Conservation (phyloP, 257 asterid genomes). For the Verbascum thapsus region DNA sequence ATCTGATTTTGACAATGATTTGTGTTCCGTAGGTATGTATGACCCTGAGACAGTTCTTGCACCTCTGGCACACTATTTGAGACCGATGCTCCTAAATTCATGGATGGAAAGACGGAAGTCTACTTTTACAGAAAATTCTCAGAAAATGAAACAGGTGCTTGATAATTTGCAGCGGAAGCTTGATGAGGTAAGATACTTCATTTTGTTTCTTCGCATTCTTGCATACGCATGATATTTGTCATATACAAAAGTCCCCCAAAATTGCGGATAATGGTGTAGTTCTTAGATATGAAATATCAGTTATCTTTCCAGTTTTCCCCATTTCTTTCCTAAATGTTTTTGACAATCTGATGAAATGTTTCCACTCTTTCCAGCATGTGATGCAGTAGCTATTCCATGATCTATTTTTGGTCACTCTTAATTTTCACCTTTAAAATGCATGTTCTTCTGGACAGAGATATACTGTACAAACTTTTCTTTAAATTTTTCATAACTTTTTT, state of each 20-base stretch:
- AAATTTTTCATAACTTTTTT: conserved; percentile 26
- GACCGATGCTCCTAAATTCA: conserved; percentile 86
- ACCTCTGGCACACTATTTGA: conserved; percentile 75
- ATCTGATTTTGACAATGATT: conserved; percentile 25
- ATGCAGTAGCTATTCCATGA: conserved; percentile 15
- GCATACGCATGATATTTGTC: conserved; percentile 11
- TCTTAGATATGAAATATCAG: conserved; percentile 2
- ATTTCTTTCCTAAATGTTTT: conserved; percentile 15
- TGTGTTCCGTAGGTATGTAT: conserved; percentile 51
- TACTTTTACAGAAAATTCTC: conserved; percentile 83
- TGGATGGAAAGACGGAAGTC: conserved; percentile 85
- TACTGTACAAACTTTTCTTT: conserved; percentile 18
- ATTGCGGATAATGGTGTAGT: conserved; percentile 12
- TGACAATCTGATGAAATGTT: conserved; percentile 23
- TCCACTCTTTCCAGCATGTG: conserved; percentile 17
- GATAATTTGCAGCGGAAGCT: conserved; percentile 84
- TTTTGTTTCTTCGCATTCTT: conserved; percentile 25
- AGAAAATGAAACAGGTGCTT: conserved; percentile 70
- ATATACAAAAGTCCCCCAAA: conserved; percentile 27
- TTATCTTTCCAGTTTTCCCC: conserved; percentile 6
- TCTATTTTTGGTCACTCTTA: conserved; percentile 21
- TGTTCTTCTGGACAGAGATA: conserved; percentile 16
- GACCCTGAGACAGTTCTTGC: conserved; percentile 79
- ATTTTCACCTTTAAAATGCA: conserved; percentile 17
- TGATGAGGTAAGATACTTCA: conserved; percentile 74